Evolutionary conservation across 140 eudicot species (phyloP), one percentile per base, ranked within the genome.

Genomic region (Oenanthe javanica): DNA sequence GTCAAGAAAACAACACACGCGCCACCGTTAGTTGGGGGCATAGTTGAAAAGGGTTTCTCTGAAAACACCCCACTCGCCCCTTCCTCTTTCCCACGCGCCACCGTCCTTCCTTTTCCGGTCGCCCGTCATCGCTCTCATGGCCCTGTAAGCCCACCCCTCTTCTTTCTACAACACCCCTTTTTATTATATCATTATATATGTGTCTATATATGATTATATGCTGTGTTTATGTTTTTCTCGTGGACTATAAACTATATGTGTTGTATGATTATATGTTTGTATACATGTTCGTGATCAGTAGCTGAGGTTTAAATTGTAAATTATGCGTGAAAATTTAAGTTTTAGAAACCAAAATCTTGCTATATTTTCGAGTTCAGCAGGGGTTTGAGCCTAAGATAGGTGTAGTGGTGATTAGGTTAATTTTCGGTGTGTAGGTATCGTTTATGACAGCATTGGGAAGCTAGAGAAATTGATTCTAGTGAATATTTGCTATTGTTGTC

Each of bases 111-210:
- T 51, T 94, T 94, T 80, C 99, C 99, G 31, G 91, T 89, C 67
- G 97, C 99, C 31, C 97, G 99, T 57, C 99, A 94, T 79, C 99
- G 99, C 78, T 92, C 99, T 64, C 97, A 94, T 69, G 97, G 93
- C 76, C 97, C 97, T 12, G 99, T 94, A 90, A 81, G 91, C 51
- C 49, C 43, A 23, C 12, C 45, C 16, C 52, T 47, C 21, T 14
- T 38, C 25, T 52, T 52, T 42, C 40, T 46, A 2, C 54, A 9
- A 9, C 0, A 77, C 46, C 59, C 72, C 49, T 64, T 48, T 23
- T 6, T 76, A 2, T 64, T 64, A 1, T 64, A 1, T 64, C 38
- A 21, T n/a, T 64, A 0, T n/a, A 23, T 19, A 9, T 19, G 36
- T 19, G 36, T 19, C 1, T 61, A 59, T 27, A 23, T 64, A n/a